Evolutionary conservation across 1,284 basidiomycete species (phyloP).

Genomic region (Cutaneotrichosporon dermatis): DNA sequence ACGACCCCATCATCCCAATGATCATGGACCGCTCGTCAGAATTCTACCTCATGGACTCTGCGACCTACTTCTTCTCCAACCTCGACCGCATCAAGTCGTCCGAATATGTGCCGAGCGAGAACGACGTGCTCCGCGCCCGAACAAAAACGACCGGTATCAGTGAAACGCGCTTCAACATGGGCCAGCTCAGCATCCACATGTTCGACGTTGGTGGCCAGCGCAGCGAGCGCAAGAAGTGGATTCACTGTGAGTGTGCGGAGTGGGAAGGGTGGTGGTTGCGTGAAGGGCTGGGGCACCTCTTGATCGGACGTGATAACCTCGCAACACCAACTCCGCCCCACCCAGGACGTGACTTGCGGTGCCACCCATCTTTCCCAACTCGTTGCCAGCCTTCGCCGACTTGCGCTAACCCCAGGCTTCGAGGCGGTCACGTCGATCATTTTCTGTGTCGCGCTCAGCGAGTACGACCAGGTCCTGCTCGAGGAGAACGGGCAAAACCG

Average conservation of each 20-base stretch:
- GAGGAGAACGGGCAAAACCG: constrained; percentile 77
- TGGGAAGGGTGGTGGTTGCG: background rate
- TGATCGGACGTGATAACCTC: background rate
- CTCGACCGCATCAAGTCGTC: constrained; percentile 73
- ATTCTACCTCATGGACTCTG: constrained; percentile 96
- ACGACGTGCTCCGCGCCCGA: constrained; percentile 81
- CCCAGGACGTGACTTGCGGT: no score
- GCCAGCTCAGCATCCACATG: constrained; percentile 60
- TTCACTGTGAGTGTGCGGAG: constrained; percentile 59
- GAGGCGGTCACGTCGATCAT: constrained; percentile 93
- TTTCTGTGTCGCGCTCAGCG: constrained; percentile 87
- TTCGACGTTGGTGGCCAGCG: constrained; percentile 92
- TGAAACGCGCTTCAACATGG: constrained; percentile 66
- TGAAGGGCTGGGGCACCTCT: background rate
- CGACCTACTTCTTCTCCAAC: constrained; percentile 85
- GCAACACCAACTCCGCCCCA: background rate
- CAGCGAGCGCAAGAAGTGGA: constrained; percentile 93
- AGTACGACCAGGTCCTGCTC: constrained; percentile 85
- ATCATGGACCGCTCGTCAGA: constrained; percentile 83
- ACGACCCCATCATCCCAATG: constrained; percentile 79
- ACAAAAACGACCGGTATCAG: constrained; percentile 90
- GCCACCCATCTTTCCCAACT: background rate
- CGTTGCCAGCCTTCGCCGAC: background rate
- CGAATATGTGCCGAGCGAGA: constrained; percentile 80
- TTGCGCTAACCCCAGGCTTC: constrained; percentile 53